These are phyloP conservation scores for Mucor lusitanicus DNA, from an alignment of 371 early-diverging fungal genomes.

Conservation along the genomic window DNA sequence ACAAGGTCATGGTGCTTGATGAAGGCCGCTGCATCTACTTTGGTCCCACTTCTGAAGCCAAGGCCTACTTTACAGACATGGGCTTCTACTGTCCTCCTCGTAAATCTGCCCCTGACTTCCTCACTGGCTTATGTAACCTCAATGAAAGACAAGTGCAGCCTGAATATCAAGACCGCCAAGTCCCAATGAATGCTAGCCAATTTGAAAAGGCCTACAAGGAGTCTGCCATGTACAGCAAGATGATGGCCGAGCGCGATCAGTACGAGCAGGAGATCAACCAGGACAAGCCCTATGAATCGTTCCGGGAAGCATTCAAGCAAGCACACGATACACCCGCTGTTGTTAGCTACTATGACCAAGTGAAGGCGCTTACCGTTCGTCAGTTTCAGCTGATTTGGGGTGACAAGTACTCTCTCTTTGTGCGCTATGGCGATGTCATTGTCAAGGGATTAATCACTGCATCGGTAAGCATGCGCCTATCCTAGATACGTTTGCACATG, in stretches of 20 bases:
- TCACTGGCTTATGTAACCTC: conserved; percentile 69
- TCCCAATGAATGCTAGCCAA: conserved; percentile 49
- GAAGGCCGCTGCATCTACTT: conserved; percentile 76
- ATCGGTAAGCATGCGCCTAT: no score
- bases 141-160: conserved; percentile 61
- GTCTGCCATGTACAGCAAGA: conserved; percentile 30
- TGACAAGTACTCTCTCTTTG: conserved; percentile 47
- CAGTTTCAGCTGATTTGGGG: conserved; percentile 53
- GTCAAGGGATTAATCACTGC: conserved; percentile 71
- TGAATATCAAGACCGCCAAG: conserved; percentile 45
- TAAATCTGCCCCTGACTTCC: conserved; percentile 76
- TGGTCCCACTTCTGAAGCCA: conserved; percentile 58
- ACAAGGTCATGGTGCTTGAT: conserved; percentile 72
- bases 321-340: conserved; percentile 61
- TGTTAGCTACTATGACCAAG: conserved; percentile 58
- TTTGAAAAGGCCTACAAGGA: conserved; percentile 45
- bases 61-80: conserved; percentile 64
- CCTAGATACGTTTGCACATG: no score
- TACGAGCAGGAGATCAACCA: conserved; percentile 38
- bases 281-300: conserved; percentile 37
- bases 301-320: conserved; percentile 50
- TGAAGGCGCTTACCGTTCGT: conserved; percentile 56
- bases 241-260: conserved; percentile 31
- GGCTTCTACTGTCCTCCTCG: conserved; percentile 73
- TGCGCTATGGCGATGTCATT: conserved; percentile 59